A percentile compares a stretch with the other conserved stretches of the same genome.
Evolutionary conservation across 2,329 filamentous ascomycete species (phyloP).

Genomic region (Aspergillus sp.): DNA sequence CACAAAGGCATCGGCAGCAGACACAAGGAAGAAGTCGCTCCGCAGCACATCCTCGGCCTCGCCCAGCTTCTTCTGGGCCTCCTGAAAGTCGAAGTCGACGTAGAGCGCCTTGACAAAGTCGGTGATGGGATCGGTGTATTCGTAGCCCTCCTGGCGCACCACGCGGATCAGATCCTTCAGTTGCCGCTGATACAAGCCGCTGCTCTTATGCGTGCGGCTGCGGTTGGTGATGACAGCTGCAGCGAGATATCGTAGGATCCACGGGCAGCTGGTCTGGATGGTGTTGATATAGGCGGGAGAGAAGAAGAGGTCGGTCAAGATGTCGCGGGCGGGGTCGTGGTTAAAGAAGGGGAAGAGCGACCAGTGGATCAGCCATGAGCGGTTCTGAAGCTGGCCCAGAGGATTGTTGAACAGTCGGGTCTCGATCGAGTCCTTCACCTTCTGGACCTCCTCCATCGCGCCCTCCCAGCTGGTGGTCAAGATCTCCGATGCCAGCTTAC

Average conservation of each 20-base stretch:
- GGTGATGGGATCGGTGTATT: constrained; percentile 92
- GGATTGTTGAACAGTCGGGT: constrained; percentile 93
- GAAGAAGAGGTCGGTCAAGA: constrained; percentile 93
- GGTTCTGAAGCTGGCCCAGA: constrained; percentile 87
- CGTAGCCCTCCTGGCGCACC: constrained; percentile 92
- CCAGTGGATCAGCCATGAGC: constrained; percentile 98
- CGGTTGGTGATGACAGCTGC: constrained; percentile 93
- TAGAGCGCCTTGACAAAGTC: constrained; percentile 95
- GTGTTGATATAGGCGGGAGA: constrained; percentile 97
- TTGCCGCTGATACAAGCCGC: constrained; percentile 88
- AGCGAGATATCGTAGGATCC: constrained; percentile 88
- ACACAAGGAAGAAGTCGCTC: constrained; percentile 89
- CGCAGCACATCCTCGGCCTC: constrained; percentile 86
- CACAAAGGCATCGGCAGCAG: constrained; percentile 77
- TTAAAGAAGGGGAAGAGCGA: constrained; percentile 98
- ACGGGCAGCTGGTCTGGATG: constrained; percentile 94
- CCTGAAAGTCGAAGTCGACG: constrained; percentile 94
- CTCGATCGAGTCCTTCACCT: constrained; percentile 87
- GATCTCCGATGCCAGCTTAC: constrained; percentile 94
- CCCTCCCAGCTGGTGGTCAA: constrained; percentile 91
- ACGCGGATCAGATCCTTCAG: constrained; percentile 95
- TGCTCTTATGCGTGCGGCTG: constrained; percentile 65
- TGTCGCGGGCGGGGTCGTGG: constrained; percentile 81
- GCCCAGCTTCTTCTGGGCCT: constrained; percentile 78
- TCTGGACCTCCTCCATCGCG: constrained; percentile 80